A percentile compares a stretch with the other conserved stretches of the same genome.
phyloP scores from a whole-genome alignment of 495 filamentous ascomycete species.

The Tuber melanosporum region DNA sequence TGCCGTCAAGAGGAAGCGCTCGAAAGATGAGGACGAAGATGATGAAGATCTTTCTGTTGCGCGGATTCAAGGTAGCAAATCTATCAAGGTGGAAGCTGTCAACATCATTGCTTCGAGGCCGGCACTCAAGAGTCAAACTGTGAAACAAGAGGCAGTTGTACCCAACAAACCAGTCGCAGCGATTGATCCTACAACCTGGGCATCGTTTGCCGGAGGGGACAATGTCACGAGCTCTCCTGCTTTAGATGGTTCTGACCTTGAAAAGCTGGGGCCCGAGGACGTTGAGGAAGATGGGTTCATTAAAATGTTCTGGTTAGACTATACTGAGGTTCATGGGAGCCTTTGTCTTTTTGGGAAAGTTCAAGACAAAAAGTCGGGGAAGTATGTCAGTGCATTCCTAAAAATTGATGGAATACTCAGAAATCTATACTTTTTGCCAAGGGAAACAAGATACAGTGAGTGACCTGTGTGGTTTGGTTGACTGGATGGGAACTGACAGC shows the following conservation, averaged over 20 bases:
- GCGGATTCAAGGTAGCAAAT: conserved; percentile 47
- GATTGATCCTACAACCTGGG: conserved; percentile 83
- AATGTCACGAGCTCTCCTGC: conserved; percentile 70
- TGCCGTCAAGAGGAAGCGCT: conserved; percentile 65
- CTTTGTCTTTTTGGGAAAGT: conserved; percentile 96
- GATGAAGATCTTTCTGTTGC: conserved; percentile 58
- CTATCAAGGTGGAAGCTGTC: conserved; percentile 61
- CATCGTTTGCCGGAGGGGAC: conserved; percentile 73
- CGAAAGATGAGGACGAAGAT: conserved; percentile 64
- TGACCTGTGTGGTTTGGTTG: background rate
- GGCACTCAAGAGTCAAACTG: conserved; percentile 59
- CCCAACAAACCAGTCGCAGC: conserved; percentile 43
- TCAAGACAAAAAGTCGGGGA: conserved; percentile 72
- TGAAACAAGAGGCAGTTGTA: conserved; percentile 52
- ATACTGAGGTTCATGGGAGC: conserved; percentile 84
- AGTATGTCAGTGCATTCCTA: conserved; percentile 83
- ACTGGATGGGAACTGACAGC: conserved; percentile 23
- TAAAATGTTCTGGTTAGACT: conserved; percentile 95
- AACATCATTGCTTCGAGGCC: conserved; percentile 83
- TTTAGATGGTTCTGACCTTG: conserved; percentile 57
- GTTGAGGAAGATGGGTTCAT: conserved; percentile 89
- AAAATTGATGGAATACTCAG: conserved; percentile 92
- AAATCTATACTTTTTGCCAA: conserved; percentile 88
- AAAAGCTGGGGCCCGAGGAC: conserved; percentile 72
- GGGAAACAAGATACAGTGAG: conserved; percentile 56